phyloP scores from a whole-genome alignment of 2,329 filamentous ascomycete genomes.

The Neonectria magnoliae region DNA sequence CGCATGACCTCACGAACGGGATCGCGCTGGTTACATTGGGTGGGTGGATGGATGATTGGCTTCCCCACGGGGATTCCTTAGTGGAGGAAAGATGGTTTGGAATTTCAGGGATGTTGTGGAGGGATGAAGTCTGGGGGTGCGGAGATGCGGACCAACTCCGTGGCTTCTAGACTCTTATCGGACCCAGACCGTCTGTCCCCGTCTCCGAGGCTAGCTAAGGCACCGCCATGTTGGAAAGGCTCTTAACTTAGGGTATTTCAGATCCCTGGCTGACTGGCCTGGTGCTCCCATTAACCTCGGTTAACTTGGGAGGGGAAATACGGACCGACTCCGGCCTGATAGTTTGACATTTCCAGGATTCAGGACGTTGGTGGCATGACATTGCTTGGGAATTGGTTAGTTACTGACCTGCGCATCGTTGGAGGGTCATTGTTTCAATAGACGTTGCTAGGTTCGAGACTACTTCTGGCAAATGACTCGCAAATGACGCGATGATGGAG shows the following conservation, averaged over 20 bases:
- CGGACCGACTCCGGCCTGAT: neutral
- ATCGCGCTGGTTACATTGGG: neutral
- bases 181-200: conserved; percentile 3
- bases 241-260: neutral
- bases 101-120: neutral
- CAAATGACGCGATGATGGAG: too few species aligned
- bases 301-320: neutral
- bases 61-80: conserved; percentile 18
- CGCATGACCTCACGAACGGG: conserved; percentile 1
- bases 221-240: too few species aligned
- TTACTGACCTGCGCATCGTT: too few species aligned
- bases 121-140: conserved; percentile 4
- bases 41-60: neutral
- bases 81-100: neutral
- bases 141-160: conserved; percentile 11
- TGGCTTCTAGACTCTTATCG: neutral
- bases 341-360: neutral
- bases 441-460: neutral
- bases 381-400: too few species aligned
- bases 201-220: neutral
- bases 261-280: neutral
- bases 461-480: neutral
- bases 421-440: too few species aligned
- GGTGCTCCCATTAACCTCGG: neutral
- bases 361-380: neutral